A percentile compares a stretch with the other conserved stretches of the same genome.
phyloP scores from a whole-genome alignment of 208 protist genomes.

The Wallacemonas sp. region DNA sequence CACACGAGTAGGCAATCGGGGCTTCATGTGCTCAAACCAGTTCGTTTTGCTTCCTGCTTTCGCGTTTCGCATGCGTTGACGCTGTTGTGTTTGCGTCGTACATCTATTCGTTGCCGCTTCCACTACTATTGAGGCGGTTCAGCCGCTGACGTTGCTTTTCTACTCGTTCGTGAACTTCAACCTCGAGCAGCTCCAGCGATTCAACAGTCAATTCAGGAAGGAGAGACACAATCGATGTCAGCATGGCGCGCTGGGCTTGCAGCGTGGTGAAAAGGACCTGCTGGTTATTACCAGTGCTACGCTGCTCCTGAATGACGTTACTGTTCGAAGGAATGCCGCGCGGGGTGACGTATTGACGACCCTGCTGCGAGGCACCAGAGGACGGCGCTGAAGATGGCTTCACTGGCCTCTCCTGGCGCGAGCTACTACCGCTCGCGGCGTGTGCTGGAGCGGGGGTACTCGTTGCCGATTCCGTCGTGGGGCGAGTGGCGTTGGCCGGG shows the following conservation, averaged over 20 bases:
- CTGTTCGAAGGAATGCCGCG: constrained; percentile 11
- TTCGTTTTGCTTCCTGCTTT: no score
- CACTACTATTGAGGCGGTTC: constrained; percentile 11
- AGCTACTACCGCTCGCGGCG: background rate
- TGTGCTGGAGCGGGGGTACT: background rate
- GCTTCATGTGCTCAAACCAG: no score
- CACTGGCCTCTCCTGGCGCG: background rate
- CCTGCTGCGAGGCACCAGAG: constrained; percentile 5
- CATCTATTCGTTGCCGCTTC: background rate
- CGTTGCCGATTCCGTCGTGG: background rate
- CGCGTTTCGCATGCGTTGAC: no score
- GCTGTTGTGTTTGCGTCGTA: no score
- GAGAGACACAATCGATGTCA: constrained; percentile 80
- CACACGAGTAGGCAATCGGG: no score
- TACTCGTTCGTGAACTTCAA: constrained; percentile 67
- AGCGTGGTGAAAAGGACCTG: constrained; percentile 44
- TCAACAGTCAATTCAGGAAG: constrained; percentile 82
- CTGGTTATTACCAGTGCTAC: constrained; percentile 14
- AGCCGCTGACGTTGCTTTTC: constrained; percentile 25
- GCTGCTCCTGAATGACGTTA: constrained; percentile 28
- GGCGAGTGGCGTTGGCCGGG: background rate
- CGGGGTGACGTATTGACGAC: constrained; percentile 10
- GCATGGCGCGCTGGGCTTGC: constrained; percentile 75
- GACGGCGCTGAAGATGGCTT: constrained; percentile 5
- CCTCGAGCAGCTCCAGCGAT: constrained; percentile 75